Evolutionary conservation across 2,329 filamentous ascomycete genomes (phyloP), one percentile per base, ranked within the genome.

Genomic region (Trichoderma koningii): DNA sequence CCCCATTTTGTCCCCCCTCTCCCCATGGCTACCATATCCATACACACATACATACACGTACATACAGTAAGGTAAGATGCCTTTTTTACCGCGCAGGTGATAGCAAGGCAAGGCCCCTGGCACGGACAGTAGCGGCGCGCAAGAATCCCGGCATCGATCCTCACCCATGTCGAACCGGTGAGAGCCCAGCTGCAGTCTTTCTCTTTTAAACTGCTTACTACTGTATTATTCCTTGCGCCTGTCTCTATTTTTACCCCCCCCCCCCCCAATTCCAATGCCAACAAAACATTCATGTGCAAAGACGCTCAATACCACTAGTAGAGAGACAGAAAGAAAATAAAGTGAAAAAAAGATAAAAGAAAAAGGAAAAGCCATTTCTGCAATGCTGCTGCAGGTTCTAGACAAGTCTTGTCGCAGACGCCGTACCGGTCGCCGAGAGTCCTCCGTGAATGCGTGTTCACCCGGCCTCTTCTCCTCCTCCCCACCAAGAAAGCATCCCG

Each of bases 381-480:
- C 38, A 44, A 26, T 52, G 47, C 51, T 44, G 23, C 57, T 52
- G 23, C 19, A 21, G 44, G 48, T 61, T 15, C 48, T 6, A 61
- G 57, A 61, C 57, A 61, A 28, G 19, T 14, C 21, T 30, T 10
- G 19, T 23, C 28, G 17, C 30, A 23, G 15, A 41, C 44, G 5
- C 7, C 28, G 10, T 26, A 26, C 56, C 45, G 15, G 6, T 30
- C 56, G 45, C 56, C 45, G 56, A 60, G 56, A 50, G 45, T 19
- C 34, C 23, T 15, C 53, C 55, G 30, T 61, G 48, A 28, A 53
- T 44, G 19, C n/a, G 47, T 42, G 34, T 30, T 52, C 47, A 52
- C 57, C 23, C 57, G n/a, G 26, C 38, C 14, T 45, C 52, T 38
- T 12, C 34, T 14, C 30, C 10, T 19, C 15, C 42, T 45, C 42